Conservation (phyloP, 495 filamentous ascomycete genomes). For the Rusavskia elegans region DNA sequence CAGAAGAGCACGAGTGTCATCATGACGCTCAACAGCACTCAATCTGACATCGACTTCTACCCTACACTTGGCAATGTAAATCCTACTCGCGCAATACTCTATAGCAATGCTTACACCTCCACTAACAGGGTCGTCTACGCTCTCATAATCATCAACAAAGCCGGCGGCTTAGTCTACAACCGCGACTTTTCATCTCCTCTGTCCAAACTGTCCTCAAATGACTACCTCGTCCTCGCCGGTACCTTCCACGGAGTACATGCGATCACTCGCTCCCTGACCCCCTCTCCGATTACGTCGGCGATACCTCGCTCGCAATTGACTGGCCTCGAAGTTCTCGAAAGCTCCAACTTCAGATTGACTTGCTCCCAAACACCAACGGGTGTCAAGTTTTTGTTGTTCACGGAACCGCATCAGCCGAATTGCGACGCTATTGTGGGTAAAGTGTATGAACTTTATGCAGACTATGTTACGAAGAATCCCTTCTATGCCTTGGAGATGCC, state of each 20-base stretch:
- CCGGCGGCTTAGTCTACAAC: constrained; percentile 90
- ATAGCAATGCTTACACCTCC: background rate
- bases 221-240: constrained; percentile 91
- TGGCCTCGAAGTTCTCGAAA: constrained; percentile 83
- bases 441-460: constrained; percentile 88
- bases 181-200: constrained; percentile 73
- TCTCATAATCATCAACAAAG: constrained; percentile 95
- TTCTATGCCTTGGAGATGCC: constrained; percentile 98
- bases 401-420: constrained; percentile 78
- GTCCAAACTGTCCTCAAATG: constrained; percentile 78
- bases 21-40: too few species aligned
- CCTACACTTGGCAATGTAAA: too few species aligned
- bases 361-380: constrained; percentile 93
- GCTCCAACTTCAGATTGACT: constrained; percentile 77
- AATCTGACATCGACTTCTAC: too few species aligned
- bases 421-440: constrained; percentile 64
- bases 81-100: too few species aligned
- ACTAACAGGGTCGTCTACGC: constrained; percentile 68
- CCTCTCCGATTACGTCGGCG: constrained; percentile 25
- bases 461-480: constrained; percentile 99
- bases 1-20: too few species aligned
- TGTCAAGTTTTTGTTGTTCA: constrained; percentile 89
- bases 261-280: constrained; percentile 68
- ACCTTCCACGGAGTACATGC: constrained; percentile 97
- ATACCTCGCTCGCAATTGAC: constrained; percentile 22